Percentiles rank a stretch among this genome's conserved stretches.
phyloP scores from a whole-genome alignment of 495 filamentous ascomycete genomes.

The Aeminium ludgeri region DNA sequence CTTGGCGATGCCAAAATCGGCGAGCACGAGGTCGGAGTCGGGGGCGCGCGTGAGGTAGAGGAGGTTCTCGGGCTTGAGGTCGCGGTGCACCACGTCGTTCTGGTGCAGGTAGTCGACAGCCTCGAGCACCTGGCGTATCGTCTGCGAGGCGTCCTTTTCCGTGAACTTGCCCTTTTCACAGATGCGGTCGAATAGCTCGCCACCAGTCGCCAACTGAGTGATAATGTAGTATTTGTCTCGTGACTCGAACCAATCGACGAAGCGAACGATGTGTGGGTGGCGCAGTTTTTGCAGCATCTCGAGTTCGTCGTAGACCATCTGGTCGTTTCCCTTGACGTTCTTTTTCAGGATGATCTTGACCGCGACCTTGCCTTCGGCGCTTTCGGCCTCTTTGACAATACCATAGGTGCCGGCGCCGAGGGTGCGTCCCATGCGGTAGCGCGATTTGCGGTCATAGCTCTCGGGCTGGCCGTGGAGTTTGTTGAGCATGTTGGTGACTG shows the following conservation, averaged over 20 bases:
- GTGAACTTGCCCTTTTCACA: conserved; percentile 98
- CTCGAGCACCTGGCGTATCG: conserved; percentile 85
- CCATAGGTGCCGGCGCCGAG: conserved; percentile 96
- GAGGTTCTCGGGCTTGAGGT: conserved; percentile 96
- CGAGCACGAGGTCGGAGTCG: conserved; percentile 75
- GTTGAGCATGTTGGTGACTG: conserved; percentile 86
- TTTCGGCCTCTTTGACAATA: conserved; percentile 88
- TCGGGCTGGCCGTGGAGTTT: conserved; percentile 95
- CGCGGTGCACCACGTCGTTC: conserved; percentile 93
- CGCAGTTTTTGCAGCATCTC: conserved; percentile 76
- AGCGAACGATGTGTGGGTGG: conserved; percentile 93
- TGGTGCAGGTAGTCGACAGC: conserved; percentile 90
- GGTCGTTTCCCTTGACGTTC: conserved; percentile 93
- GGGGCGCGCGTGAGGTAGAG: conserved; percentile 69
- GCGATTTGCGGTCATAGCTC: conserved; percentile 94
- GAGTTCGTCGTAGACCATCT: conserved; percentile 97
- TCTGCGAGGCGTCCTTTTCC: conserved; percentile 94
- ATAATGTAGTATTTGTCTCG: conserved; percentile 99
- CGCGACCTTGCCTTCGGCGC: conserved; percentile 69
- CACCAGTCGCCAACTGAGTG: conserved; percentile 87
- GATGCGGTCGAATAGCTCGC: conserved; percentile 95
- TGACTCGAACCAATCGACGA: conserved; percentile 98
- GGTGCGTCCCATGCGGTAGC: conserved; percentile 83
- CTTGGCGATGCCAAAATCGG: conserved; percentile 98
- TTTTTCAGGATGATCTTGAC: conserved; percentile 99